Base-by-base conservation (phyloP, 1,284 basidiomycete species). In the Trametes hirsuta region DNA sequence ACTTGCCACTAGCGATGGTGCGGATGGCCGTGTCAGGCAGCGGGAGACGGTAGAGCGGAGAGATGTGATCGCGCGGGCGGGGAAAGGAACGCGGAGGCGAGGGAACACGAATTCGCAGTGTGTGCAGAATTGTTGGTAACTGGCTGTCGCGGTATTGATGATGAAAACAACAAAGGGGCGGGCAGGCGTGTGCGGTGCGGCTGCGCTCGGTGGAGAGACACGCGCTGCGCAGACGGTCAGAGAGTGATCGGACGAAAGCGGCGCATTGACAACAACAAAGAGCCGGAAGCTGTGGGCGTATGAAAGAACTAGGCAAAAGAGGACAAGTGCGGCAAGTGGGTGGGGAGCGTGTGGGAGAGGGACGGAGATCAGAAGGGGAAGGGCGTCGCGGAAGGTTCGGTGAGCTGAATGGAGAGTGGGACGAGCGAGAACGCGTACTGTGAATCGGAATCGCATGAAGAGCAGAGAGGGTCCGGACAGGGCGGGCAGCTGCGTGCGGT, bases 321-420 rank as follows among this genome's bases (percentile, higher is more conserved):
- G 57, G 59, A 59, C 53, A 64, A 61, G 63, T 37, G 48, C 39
- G 47, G 36, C 48, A 21, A 34, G 44, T 36, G 46, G 51, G 46
- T 47, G 24, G 36, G 21, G 41, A 41, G 47, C 39, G 55, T 46
- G 55, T 41, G 48, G 11, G 50, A 21, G 34, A 40, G 41, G 25
- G 49, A 41, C 10, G 49, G 39, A 36, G 45, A 64, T 64, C 63
- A 64, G 63, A 64, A 64, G n/a, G 41, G 21, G 42, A 61, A 61
- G 48, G 34, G 42, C 35, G 47, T 35, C 25, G 48, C 37, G 21
- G 56, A 59, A 61, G 30, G 45, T 61, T 61, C 55, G 21, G 25
- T 30, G 37, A 25, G 47, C 54, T 47, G 47, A 21, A 46, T 34
- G 21, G 36, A 35, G 48, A 47, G 42, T 45, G 53, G 36, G 42